Conservation (phyloP, 1,139 yeast species). For the Geotrichum siamense region DNA sequence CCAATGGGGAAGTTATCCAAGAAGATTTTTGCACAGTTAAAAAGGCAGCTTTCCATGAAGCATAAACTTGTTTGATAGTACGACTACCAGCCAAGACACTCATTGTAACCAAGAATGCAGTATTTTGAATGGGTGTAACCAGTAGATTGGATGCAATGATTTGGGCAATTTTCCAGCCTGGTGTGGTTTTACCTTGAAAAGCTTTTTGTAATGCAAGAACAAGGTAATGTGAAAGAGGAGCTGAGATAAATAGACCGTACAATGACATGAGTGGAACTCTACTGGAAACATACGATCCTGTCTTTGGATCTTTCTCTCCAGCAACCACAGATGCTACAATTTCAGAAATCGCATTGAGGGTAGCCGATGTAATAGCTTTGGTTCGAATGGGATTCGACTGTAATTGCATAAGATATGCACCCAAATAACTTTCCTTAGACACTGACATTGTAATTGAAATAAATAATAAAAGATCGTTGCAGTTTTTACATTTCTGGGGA, state of each 20-base stretch:
- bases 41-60: constrained; percentile 47
- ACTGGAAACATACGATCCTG: constrained; percentile 32
- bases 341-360: constrained; percentile 35
- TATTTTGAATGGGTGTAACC: constrained; percentile 57
- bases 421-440: constrained; percentile 13
- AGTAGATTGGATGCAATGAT: constrained; percentile 53
- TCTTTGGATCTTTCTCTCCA: constrained; percentile 35
- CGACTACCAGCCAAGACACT: constrained; percentile 37
- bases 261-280: constrained; percentile 61
- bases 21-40: constrained; percentile 55
- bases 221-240: constrained; percentile 64
- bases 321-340: constrained; percentile 34
- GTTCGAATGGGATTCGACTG: constrained; percentile 33
- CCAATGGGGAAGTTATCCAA: constrained; percentile 56
- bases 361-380: constrained; percentile 36
- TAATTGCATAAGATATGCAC: constrained; percentile 25
- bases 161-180: constrained; percentile 45
- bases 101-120: constrained; percentile 48
- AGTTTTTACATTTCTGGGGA: no score
- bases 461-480: no score
- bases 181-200: constrained; percentile 31
- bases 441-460: no score
- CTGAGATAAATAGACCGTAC: constrained; percentile 61
- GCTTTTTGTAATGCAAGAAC: constrained; percentile 33
- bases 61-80: constrained; percentile 28